A percentile compares a stretch with the other conserved stretches of the same genome.
phyloP scores from a whole-genome alignment of 2,329 filamentous ascomycete species.

The Pestalotiopsis sp. region DNA sequence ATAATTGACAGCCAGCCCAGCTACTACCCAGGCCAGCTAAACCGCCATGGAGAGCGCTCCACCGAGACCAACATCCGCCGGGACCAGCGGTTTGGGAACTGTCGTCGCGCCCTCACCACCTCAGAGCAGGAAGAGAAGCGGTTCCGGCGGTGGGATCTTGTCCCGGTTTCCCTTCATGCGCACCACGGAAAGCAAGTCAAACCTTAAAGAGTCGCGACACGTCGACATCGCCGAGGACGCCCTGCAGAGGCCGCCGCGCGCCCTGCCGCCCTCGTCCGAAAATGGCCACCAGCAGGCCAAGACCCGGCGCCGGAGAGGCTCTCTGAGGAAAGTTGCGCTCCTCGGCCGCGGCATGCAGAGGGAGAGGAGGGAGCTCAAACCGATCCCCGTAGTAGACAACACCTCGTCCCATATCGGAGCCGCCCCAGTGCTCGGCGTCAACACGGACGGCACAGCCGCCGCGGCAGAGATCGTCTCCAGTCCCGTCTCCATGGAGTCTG shows the following conservation, averaged over 20 bases:
- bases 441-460: neutral
- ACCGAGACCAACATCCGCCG: conserved; percentile 25
- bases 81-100: neutral
- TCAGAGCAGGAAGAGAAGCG: conserved; percentile 51
- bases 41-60: conserved; percentile 29
- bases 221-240: conserved; percentile 24
- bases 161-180: conserved; percentile 73
- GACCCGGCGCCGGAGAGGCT: conserved; percentile 77
- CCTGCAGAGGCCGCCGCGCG: conserved; percentile 29
- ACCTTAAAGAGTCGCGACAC: conserved; percentile 28
- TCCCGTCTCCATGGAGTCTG: conserved; percentile 6
- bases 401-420: conserved; percentile 27
- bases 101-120: neutral
- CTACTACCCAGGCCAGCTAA: neutral
- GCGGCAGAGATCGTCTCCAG: conserved; percentile 2
- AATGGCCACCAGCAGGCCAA: conserved; percentile 46
- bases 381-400: conserved; percentile 45
- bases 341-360: conserved; percentile 73
- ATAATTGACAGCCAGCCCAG: conserved; percentile 10
- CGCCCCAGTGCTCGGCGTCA: conserved; percentile 18
- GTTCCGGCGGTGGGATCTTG: conserved; percentile 66
- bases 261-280: conserved; percentile 40
- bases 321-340: conserved; percentile 83
- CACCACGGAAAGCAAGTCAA: conserved; percentile 32
- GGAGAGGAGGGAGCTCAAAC: conserved; percentile 57